phyloP scores from a whole-genome alignment of 345 rosid species.

The Physaria fendleri region DNA sequence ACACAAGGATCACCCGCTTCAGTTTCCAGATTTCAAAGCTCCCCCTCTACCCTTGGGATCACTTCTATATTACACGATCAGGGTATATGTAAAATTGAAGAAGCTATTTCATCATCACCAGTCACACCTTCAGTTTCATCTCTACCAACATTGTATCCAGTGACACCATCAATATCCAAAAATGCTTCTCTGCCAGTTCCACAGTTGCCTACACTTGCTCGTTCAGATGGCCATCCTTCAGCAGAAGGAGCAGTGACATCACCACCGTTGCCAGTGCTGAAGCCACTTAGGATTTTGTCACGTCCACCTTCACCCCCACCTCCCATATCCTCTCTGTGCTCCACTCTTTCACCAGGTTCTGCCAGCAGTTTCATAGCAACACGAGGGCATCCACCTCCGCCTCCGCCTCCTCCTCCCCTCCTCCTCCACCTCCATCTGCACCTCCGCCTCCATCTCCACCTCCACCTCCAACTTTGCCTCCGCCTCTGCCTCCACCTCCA shows the following conservation, averaged over 20 bases:
- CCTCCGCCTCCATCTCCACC: no score
- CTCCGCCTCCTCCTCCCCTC: no score
- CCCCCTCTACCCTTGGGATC: constrained; percentile 59
- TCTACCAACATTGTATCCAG: constrained; percentile 23
- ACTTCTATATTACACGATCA: constrained; percentile 74
- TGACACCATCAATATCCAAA: no score
- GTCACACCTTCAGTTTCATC: constrained; percentile 15
- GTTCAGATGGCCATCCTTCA: constrained; percentile 12
- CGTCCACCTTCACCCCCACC: constrained; percentile 19
- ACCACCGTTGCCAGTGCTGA: constrained; percentile 10
- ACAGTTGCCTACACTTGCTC: no score
- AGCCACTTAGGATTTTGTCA: constrained; percentile 21
- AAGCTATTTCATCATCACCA: constrained; percentile 27
- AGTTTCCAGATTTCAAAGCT: constrained; percentile 45
- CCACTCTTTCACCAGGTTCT: no score
- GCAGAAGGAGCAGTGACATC: constrained; percentile 16
- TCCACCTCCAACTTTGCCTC: no score
- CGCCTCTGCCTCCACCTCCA: constrained; percentile 23
- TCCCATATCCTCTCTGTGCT: no score
- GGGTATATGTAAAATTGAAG: constrained; percentile 38
- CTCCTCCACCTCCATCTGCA: constrained; percentile 16
- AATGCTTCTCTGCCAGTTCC: no score
- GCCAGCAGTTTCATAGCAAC: not conserved
- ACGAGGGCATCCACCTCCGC: no score
- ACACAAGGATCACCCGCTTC: constrained; percentile 44